phyloP scores from a whole-genome alignment of 2,329 filamentous ascomycete genomes.

The Colletotrichum australisinense region DNA sequence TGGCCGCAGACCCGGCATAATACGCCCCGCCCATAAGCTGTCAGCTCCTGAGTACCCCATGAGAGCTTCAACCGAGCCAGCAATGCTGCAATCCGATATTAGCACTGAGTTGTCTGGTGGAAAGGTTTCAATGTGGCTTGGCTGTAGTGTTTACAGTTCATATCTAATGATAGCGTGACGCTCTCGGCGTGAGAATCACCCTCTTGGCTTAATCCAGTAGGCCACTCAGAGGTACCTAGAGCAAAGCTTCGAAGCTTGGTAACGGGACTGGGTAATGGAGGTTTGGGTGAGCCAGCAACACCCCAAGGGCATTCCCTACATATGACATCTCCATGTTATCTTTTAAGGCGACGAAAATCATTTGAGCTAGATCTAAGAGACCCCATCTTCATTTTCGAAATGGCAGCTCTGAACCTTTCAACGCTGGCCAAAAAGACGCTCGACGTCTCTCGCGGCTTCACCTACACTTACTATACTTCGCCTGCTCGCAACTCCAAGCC shows the following conservation, averaged over 20 bases:
- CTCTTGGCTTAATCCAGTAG: neutral
- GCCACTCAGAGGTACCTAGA: neutral
- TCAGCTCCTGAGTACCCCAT: too few relatives aligned
- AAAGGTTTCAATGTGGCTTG: too few relatives aligned
- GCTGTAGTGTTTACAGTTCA: too few relatives aligned
- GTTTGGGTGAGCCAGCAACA: neutral
- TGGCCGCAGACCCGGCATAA: neutral
- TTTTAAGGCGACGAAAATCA: too few relatives aligned
- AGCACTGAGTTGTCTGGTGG: neutral
- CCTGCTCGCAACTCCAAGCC: conserved; percentile 41
- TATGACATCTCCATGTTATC: neutral
- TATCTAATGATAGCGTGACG: neutral
- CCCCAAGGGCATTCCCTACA: too few relatives aligned
- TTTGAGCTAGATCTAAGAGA: neutral
- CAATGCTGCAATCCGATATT: neutral
- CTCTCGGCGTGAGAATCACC: neutral
- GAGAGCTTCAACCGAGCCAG: neutral
- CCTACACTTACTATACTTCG: conserved; percentile 54
- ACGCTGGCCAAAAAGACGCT: conserved; percentile 44
- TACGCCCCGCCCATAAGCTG: neutral
- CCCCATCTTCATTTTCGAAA: neutral
- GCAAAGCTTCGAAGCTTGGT: too few relatives aligned
- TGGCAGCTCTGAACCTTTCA: conserved; percentile 35
- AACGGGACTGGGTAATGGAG: neutral
- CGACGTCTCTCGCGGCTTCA: conserved; percentile 44